Conservation (phyloP, 2,329 filamentous ascomycete species). For the Pseudogymnoascus sp. region DNA sequence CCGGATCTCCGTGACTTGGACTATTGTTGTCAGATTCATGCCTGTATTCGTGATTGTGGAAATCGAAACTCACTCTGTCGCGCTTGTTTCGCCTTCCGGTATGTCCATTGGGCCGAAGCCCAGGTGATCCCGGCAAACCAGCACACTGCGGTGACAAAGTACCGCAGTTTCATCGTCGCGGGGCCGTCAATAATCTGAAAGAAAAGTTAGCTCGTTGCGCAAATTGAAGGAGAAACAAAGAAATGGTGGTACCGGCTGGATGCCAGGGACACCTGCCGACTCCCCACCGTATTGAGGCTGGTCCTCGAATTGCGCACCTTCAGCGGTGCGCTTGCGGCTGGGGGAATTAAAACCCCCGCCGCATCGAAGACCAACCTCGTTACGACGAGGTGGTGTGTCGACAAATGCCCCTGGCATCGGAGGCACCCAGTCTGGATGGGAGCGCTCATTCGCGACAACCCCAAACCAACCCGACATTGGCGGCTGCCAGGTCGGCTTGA, state of each 20-base stretch:
- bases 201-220: not conserved
- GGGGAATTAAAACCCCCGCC: not conserved
- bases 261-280: not conserved
- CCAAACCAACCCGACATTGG: not conserved
- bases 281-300: not conserved
- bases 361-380: not conserved
- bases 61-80: not conserved
- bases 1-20: not conserved
- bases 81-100: not conserved
- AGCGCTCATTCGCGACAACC: not conserved
- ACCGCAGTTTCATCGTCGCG: not conserved
- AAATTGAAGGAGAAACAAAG: not conserved
- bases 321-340: not conserved
- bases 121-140: not conserved
- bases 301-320: not conserved
- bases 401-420: not conserved
- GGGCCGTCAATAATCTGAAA: not conserved
- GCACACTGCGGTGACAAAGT: not conserved
- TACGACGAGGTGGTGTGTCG: not conserved
- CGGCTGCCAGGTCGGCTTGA: not conserved
- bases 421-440: not conserved
- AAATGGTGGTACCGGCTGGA: conserved; percentile 3
- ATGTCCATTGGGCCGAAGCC: not conserved
- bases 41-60: not conserved
- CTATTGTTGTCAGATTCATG: not conserved